A percentile compares a stretch with the other conserved stretches of the same genome.
phyloP scores from a whole-genome alignment of 2,329 filamentous ascomycete species.

The Sclerotinia subarctica region DNA sequence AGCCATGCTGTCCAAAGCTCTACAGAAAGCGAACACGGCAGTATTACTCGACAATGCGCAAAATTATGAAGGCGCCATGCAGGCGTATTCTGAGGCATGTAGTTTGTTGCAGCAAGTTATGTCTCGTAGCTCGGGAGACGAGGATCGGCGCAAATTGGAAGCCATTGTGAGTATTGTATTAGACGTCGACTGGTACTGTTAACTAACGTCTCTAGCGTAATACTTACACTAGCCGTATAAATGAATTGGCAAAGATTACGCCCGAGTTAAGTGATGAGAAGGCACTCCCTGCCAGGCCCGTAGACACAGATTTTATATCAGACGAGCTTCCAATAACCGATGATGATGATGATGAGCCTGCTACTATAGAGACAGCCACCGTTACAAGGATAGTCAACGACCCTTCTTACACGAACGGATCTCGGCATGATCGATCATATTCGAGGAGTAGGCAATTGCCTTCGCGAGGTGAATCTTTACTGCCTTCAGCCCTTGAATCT shows the following conservation, averaged over 20 bases:
- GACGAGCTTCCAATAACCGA: slow-evolving; percentile 38
- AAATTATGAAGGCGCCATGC: slow-evolving; percentile 86
- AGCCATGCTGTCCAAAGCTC: slow-evolving; percentile 90
- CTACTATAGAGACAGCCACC: slow-evolving; percentile 52
- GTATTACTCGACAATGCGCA: slow-evolving; percentile 95
- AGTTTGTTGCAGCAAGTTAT: slow-evolving; percentile 84
- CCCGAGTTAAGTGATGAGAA: slow-evolving; percentile 61
- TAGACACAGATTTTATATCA: slow-evolving; percentile 56
- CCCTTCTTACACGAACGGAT: slow-evolving; percentile 29
- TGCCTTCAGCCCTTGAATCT: slow-evolving; percentile 36
- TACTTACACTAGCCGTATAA: slow-evolving; percentile 87
- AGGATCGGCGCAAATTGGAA: slow-evolving; percentile 86
- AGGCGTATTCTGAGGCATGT: slow-evolving; percentile 90
- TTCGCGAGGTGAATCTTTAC: slow-evolving; percentile 38
- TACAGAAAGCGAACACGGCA: slow-evolving; percentile 93
- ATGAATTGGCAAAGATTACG: slow-evolving; percentile 74
- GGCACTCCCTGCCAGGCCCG: slow-evolving; percentile 68
- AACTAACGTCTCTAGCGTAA: slow-evolving; percentile 56
- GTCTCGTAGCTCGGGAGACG: slow-evolving; percentile 74
- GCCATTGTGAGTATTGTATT: slow-evolving; percentile 71
- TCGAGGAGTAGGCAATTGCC: slow-evolving; percentile 34
- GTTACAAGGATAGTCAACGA: slow-evolving; percentile 51
- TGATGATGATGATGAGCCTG: slow-evolving; percentile 47
- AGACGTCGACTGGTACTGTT: background rate
- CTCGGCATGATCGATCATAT: slow-evolving; percentile 30